These are phyloP conservation scores for Euryodendron excelsum DNA, from an alignment of 148 eudicot genomes.

Conservation along the genomic window DNA sequence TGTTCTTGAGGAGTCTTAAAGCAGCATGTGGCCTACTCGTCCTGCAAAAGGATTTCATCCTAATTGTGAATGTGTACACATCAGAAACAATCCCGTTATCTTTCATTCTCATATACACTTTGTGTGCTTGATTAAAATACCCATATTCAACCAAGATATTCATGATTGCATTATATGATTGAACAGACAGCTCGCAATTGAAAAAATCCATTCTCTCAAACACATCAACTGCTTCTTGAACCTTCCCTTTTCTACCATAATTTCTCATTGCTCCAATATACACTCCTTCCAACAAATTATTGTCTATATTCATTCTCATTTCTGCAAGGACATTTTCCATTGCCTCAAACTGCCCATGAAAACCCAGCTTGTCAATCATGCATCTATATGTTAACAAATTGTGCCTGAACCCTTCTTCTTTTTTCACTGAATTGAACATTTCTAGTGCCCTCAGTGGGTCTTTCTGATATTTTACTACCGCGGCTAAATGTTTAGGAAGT, in stretches of 20 bases:
- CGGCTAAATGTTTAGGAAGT: constrained; percentile 87
- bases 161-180: constrained; percentile 75
- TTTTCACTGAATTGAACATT: constrained; percentile 68
- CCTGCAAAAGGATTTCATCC: constrained; percentile 91
- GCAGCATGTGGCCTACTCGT: constrained; percentile 71
- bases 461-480: constrained; percentile 75
- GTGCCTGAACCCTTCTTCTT: constrained; percentile 78
- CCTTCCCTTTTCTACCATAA: constrained; percentile 74
- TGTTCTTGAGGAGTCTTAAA: constrained; percentile 72
- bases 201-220: constrained; percentile 98
- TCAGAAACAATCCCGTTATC: constrained; percentile 71
- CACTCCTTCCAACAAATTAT: constrained; percentile 65
- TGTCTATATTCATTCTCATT: constrained; percentile 63
- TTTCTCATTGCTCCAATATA: constrained; percentile 76
- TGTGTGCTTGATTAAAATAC: constrained; percentile 81
- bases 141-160: constrained; percentile 74
- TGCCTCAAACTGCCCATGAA: constrained; percentile 62
- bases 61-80: constrained; percentile 73
- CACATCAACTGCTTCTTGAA: constrained; percentile 81
- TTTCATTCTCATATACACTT: constrained; percentile 81
- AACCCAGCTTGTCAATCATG: constrained; percentile 79
- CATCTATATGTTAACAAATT: constrained; percentile 61
- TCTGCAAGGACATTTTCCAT: constrained; percentile 74
- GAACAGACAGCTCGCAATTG: constrained; percentile 64
- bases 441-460: constrained; percentile 85